Conservation (phyloP, 192 early-diverging fungal species). For the Pilobolus umbonatus region DNA sequence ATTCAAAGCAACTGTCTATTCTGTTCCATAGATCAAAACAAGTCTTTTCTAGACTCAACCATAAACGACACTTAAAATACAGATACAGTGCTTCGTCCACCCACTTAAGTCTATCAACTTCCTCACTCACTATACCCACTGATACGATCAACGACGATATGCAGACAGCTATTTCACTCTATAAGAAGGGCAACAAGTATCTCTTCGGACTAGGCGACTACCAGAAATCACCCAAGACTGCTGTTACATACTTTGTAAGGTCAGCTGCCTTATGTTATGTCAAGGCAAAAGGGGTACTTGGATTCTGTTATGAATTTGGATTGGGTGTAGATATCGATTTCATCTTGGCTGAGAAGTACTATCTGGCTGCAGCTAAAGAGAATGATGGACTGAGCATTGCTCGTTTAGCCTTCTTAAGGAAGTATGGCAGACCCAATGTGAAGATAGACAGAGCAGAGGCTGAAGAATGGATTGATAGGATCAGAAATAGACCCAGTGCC, state of each 20-base stretch:
- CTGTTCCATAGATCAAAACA: neutral
- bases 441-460: slow-evolving; percentile 80
- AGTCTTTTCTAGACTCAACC: slow-evolving; percentile 4
- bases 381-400: slow-evolving; percentile 61
- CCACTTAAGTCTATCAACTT: neutral
- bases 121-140: no score
- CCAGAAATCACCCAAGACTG: slow-evolving; percentile 2
- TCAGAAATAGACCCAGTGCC: slow-evolving; percentile 41
- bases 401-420: slow-evolving; percentile 71
- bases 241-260: slow-evolving; percentile 24
- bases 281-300: slow-evolving; percentile 59
- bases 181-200: slow-evolving; percentile 13
- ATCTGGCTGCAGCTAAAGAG: slow-evolving; percentile 56
- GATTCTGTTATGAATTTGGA: slow-evolving; percentile 85
- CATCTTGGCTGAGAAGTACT: slow-evolving; percentile 57
- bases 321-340: slow-evolving; percentile 62
- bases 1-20: neutral
- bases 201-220: slow-evolving; percentile 23
- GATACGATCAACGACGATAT: no score
- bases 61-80: neutral
- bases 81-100: no score
- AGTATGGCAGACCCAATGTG: slow-evolving; percentile 75
- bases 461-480: slow-evolving; percentile 65
- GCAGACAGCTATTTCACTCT: no score
- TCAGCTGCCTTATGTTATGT: slow-evolving; percentile 43